Evolutionary conservation across 2,329 filamentous ascomycete genomes (phyloP).

Genomic region (Fusarium luffae): DNA sequence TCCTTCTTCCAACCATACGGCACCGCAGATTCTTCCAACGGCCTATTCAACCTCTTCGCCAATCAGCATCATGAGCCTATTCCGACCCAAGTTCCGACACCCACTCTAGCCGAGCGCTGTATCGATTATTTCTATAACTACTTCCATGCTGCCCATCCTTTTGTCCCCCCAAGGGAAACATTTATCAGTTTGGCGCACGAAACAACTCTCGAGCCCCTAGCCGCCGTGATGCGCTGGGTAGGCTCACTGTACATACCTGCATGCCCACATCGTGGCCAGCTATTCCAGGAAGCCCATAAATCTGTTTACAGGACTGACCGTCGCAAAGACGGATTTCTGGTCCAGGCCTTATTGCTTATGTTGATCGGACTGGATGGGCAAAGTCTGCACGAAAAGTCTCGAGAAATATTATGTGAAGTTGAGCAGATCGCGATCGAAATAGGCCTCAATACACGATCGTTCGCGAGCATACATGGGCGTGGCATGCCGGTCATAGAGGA

Average conservation of each 20-base stretch:
- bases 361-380: conserved; percentile 82
- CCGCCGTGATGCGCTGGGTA: conserved; percentile 66
- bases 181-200: conserved; percentile 62
- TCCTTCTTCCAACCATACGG: conserved; percentile 29
- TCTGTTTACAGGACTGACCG: conserved; percentile 60
- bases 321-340: conserved; percentile 68
- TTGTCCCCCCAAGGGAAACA: conserved; percentile 64
- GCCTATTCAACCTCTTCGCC: conserved; percentile 35
- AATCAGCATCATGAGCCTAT: conserved; percentile 26
- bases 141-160: conserved; percentile 69
- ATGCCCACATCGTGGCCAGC: conserved; percentile 58
- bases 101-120: conserved; percentile 62
- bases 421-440: conserved; percentile 80
- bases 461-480: conserved; percentile 71
- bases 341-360: conserved; percentile 82
- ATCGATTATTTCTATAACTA: conserved; percentile 68
- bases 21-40: conserved; percentile 40
- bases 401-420: conserved; percentile 73
- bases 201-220: conserved; percentile 59
- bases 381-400: conserved; percentile 75
- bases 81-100: conserved; percentile 38
- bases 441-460: conserved; percentile 77
- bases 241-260: conserved; percentile 66
- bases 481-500: conserved; percentile 79
- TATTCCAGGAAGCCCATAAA: conserved; percentile 68